A percentile compares a stretch with the other conserved stretches of the same genome.
Conservation (phyloP, 2,329 filamentous ascomycete species). For the Ascochyta koolunga region DNA sequence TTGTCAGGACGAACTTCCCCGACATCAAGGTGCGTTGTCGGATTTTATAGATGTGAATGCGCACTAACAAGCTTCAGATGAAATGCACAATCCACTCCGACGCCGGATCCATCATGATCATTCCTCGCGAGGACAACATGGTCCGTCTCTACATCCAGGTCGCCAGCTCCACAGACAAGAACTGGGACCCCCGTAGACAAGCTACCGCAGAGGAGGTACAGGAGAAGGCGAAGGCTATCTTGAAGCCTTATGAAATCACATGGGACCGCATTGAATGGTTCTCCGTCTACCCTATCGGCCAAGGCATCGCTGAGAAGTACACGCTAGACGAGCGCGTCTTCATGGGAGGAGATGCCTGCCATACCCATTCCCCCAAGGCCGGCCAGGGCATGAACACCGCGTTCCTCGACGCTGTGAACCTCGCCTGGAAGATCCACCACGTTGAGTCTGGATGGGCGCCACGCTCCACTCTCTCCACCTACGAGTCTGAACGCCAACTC, state of each 20-base stretch:
- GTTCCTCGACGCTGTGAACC: conserved; percentile 73
- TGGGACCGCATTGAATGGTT: conserved; percentile 72
- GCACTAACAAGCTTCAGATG: conserved; percentile 52
- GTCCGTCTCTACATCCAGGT: conserved; percentile 65
- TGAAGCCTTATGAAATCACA: conserved; percentile 65
- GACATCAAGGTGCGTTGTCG: conserved; percentile 59
- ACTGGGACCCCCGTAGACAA: conserved; percentile 66
- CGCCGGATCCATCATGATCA: conserved; percentile 68
- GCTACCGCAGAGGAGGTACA: conserved; percentile 66
- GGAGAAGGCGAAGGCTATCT: conserved; percentile 61
- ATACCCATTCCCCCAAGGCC: conserved; percentile 68
- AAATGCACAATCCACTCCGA: conserved; percentile 73
- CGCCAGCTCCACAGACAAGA: conserved; percentile 65
- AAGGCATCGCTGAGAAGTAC: conserved; percentile 69
- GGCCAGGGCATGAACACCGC: conserved; percentile 70
- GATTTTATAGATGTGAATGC: background rate
- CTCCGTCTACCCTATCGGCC: conserved; percentile 69
- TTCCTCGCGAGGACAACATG: conserved; percentile 61
- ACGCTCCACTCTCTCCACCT: conserved; percentile 78
- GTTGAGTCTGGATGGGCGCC: conserved; percentile 83
- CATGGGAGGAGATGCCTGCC: conserved; percentile 69
- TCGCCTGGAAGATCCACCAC: conserved; percentile 95
- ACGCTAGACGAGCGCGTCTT: conserved; percentile 69
- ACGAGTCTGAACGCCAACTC: conserved; percentile 83
- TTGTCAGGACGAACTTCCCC: conserved; percentile 67